These are phyloP conservation scores for Penicillium sclerotiorum DNA, from an alignment of 2,329 filamentous ascomycete species.

Conservation along the genomic window DNA sequence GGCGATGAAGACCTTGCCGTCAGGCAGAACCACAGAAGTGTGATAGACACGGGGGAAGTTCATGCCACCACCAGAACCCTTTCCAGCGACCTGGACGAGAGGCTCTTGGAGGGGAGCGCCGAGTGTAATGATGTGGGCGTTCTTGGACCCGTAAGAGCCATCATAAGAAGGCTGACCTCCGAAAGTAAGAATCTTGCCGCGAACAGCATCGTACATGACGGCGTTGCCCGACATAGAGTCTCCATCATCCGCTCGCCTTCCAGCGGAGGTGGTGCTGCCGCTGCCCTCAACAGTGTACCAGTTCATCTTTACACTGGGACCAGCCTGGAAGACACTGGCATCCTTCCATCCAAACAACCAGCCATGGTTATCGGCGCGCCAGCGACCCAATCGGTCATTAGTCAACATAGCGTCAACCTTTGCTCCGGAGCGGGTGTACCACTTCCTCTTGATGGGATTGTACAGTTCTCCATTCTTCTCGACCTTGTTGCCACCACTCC, in stretches of 20 bases:
- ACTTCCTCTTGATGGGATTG: constrained; percentile 48
- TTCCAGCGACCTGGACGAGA: constrained; percentile 36
- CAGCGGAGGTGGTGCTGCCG: constrained; percentile 48
- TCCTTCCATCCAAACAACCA: constrained; percentile 58
- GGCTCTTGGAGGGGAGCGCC: constrained; percentile 25
- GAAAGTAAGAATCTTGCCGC: constrained; percentile 57
- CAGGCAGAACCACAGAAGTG: constrained; percentile 52
- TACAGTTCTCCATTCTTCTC: constrained; percentile 63
- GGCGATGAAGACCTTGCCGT: constrained; percentile 52
- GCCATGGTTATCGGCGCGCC: constrained; percentile 55
- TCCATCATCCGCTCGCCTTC: constrained; percentile 45
- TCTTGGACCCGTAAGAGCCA: constrained; percentile 43
- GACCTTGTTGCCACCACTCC: constrained; percentile 49
- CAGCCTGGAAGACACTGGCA: constrained; percentile 57
- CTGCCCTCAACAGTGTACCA: constrained; percentile 56
- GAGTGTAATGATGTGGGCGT: constrained; percentile 56
- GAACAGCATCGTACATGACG: constrained; percentile 59
- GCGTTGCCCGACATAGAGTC: constrained; percentile 60
- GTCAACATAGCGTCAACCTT: constrained; percentile 56
- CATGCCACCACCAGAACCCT: constrained; percentile 52
- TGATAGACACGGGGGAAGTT: constrained; percentile 46
- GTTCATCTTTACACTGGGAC: constrained; percentile 57
- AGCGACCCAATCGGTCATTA: constrained; percentile 42
- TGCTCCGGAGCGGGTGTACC: constrained; percentile 49
- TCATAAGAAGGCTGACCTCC: constrained; percentile 56